Base-by-base conservation (phyloP, 2,329 filamentous ascomycete species). In the Epichloe amarillans region DNA sequence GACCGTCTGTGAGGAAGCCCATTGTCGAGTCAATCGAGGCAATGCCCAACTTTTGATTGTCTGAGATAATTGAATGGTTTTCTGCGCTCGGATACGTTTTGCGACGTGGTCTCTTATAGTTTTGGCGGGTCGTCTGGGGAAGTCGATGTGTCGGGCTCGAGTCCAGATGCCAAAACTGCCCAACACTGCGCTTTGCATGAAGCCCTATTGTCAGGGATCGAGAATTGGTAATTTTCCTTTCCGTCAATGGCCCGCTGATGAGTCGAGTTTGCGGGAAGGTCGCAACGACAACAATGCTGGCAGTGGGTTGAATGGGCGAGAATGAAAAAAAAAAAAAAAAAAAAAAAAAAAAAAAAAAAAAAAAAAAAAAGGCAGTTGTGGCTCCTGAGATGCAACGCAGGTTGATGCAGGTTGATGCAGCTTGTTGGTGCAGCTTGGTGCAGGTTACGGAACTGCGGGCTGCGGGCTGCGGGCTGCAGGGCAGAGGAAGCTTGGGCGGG, bases 1-100 rank as follows among this genome's bases (percentile, higher is more conserved):
- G 44, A 7, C 58, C 57, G 19, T 64, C 61, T 53, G 66, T 63
- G 54, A 68, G 58, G 58, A 68, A 67, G 56, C 63, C 63, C 62
- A 64, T 64, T 23, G 36, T 30, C 11, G 30, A 30, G 30, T 10
- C 30, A 30, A 11, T 30, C 3, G 30, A 30, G 8, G 30, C 8
- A 30, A 30, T 10, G 30, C 30, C 30, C 30, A 10, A 30, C 30
- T 30, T 11, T 30, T 10, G 30, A 30, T 30, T 11, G 11, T 30
- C 30, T 30, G 8, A n/a, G n/a, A n/a, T n/a, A n/a, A n/a, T n/a
- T n/a, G n/a, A 30, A 30, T 30, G 30, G 30, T 0, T 11, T 30
- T 30, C 30, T 30, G 30, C 30, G 30, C 30, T 30, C 30, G 30
- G 30, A 30, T 30, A 30, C 30, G 8, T 30, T 30, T 30, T 30